Evolutionary conservation across 345 rosid genomes (phyloP).

Genomic region (Turnera subulata): DNA sequence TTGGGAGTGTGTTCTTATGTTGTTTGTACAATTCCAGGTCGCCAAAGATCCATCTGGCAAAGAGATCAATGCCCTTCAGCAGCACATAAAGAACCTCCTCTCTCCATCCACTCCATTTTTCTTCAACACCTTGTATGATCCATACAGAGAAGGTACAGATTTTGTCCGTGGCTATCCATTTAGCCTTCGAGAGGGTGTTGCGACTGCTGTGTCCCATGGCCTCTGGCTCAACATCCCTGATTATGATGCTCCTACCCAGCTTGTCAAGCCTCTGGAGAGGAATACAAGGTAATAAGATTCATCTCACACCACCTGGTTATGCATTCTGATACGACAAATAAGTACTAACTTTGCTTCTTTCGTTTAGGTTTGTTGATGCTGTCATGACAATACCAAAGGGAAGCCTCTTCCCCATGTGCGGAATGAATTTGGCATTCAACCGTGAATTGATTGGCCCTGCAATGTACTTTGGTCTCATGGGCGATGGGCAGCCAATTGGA

Average conservation of each 20-base stretch:
- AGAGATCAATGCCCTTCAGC: slow-evolving; percentile 83
- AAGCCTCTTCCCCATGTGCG: slow-evolving; percentile 83
- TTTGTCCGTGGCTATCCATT: slow-evolving; percentile 94
- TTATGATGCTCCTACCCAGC: slow-evolving; percentile 92
- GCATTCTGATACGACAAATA: background rate
- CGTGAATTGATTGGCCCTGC: slow-evolving; percentile 82
- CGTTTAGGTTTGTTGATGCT: slow-evolving; percentile 69
- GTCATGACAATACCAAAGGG: slow-evolving; percentile 85
- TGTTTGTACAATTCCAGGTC: slow-evolving; percentile 39
- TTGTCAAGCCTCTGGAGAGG: slow-evolving; percentile 88
- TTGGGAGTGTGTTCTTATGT: background rate
- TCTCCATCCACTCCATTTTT: slow-evolving; percentile 74
- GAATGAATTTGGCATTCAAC: slow-evolving; percentile 83
- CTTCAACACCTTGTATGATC: slow-evolving; percentile 90
- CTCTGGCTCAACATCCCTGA: slow-evolving; percentile 97
- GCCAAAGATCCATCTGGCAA: slow-evolving; percentile 85
- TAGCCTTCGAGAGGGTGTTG: slow-evolving; percentile 87
- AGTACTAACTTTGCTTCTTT: slow-evolving; percentile 2
- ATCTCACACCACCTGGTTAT: background rate
- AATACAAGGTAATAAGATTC: slow-evolving; percentile 52
- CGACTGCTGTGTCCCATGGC: slow-evolving; percentile 85
- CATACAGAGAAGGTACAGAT: slow-evolving; percentile 78
- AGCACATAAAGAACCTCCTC: slow-evolving; percentile 80
- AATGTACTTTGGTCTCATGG: slow-evolving; percentile 89
- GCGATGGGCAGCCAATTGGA: slow-evolving; percentile 86